Base-by-base conservation (phyloP, 768 basidiomycete species). In the Termitomyces sp. region DNA sequence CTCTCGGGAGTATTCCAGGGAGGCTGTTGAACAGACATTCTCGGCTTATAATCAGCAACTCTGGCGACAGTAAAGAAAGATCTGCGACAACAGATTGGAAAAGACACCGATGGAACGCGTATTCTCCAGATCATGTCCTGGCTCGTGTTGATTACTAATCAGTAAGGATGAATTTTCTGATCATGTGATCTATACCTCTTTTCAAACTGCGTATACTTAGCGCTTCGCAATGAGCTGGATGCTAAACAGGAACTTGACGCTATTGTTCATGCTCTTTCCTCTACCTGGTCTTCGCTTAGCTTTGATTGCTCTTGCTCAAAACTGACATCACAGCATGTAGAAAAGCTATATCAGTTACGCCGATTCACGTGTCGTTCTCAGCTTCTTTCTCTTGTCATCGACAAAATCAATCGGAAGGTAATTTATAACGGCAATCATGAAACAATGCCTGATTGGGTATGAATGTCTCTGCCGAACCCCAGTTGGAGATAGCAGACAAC, bases 11-110 rank as follows among this genome's bases (percentile, higher is more conserved):
- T 60, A 7, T 73, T 68, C 91, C 87, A 89, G 3, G 75, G 56
- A 8, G 85, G 84, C 65, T 86, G 86, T 58, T 84, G 81, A 0
- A 73, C 67, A 52, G 84, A 74, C 85, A 88, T 88, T 23, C 25
- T 44, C 7, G 41, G 12, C 35, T 54, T 63, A 21, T 42, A 16
- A 30, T 61, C 44, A 25, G 39, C 28, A 51, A 21, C 11, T 52
- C 28, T 40, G 5, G 52, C 5, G 40, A 46, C 40, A 49, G 61
- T 52, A 40, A 51, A 45, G 47, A 55, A 56, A 17, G 56, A 54
- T 56, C 59, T 61, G 46, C 55, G 48, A 25, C 51, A 43, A 61
- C 48, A 55, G 59, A 56, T 56, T 54, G 47, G 51, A 46, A 54
- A 51, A 54, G 62, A 60, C 32, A 61, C 50, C 52, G 63, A 56